Evolutionary conservation across 257 asterid species (phyloP).

Genomic region (Perilla frutescens): DNA sequence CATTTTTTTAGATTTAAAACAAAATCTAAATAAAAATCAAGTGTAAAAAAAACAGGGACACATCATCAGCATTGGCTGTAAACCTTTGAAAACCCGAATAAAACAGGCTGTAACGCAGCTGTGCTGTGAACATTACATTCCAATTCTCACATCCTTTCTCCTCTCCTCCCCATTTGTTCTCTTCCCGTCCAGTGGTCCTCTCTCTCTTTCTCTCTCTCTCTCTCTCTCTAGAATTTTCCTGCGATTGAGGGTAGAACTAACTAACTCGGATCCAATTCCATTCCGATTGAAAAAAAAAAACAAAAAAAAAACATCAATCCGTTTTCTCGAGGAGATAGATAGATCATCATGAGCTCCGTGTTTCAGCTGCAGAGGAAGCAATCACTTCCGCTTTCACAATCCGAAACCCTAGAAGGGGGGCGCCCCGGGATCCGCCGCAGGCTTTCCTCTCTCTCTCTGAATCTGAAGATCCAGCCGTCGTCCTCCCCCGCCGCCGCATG

Average conservation of each 20-base stretch:
- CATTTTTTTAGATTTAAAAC: background rate
- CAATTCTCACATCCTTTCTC: constrained; percentile 13
- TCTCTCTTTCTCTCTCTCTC: background rate
- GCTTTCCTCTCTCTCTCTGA: constrained; percentile 62
- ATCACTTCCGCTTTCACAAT: constrained; percentile 62
- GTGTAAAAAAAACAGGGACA: background rate
- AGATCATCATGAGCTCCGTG: constrained; percentile 50
- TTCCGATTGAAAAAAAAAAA: background rate
- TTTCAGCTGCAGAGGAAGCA: constrained; percentile 59
- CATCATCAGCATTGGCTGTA: constrained; percentile 17
- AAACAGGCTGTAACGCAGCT: constrained; percentile 54
- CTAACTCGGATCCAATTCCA: constrained; percentile 8
- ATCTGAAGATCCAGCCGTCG: constrained; percentile 59
- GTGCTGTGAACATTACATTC: constrained; percentile 35
- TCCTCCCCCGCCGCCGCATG: constrained; percentile 44
- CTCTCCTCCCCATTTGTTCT: background rate
- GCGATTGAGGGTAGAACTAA: background rate
- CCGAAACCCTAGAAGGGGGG: constrained; percentile 29
- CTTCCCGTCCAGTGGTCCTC: background rate
- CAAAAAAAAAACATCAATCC: background rate
- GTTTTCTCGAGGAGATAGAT: background rate
- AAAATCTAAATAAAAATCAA: background rate
- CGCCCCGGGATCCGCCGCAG: constrained; percentile 57
- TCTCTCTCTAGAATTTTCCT: background rate
- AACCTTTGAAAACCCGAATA: constrained; percentile 36